Conservation (phyloP, 2,329 filamentous ascomycete species). For the Fusarium sarcochroum region DNA sequence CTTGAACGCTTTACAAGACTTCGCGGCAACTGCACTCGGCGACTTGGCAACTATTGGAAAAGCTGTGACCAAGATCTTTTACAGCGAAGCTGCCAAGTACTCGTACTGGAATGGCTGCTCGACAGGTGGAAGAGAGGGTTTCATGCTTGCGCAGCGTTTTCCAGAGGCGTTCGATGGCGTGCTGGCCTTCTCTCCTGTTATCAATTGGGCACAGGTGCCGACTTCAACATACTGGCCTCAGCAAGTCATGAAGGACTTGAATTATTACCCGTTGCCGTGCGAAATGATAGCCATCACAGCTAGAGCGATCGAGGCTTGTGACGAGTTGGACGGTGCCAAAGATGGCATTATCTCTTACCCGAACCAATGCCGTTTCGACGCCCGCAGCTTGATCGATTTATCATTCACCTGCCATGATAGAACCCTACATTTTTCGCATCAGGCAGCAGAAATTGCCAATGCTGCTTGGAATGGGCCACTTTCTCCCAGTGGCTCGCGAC, state of each 20-base stretch:
- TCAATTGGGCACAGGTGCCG: not conserved
- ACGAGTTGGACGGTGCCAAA: not conserved
- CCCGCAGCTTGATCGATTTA: not conserved
- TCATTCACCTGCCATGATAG: not conserved
- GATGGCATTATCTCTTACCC: not conserved
- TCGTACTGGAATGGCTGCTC: slow-evolving; percentile 6
- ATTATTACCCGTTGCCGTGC: not conserved
- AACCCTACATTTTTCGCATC: too few relatives aligned
- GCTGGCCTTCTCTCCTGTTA: not conserved
- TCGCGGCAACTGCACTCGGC: not conserved
- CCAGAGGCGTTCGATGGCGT: not conserved
- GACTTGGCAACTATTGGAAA: not conserved
- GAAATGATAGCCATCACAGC: not conserved
- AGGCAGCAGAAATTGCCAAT: not conserved
- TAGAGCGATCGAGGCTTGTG: not conserved
- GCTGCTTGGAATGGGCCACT: not conserved
- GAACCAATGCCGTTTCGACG: not conserved
- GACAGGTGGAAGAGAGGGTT: not conserved
- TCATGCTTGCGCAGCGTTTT: not conserved
- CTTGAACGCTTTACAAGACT: not conserved
- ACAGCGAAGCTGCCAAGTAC: not conserved
- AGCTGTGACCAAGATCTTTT: not conserved
- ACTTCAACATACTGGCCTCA: not conserved
- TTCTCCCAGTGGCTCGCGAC: not conserved
- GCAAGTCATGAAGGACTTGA: not conserved